A percentile compares a stretch with the other conserved stretches of the same genome.
Evolutionary conservation across 176 grass and related monocot genomes (phyloP).

Genomic region (Elaeis guineensis): DNA sequence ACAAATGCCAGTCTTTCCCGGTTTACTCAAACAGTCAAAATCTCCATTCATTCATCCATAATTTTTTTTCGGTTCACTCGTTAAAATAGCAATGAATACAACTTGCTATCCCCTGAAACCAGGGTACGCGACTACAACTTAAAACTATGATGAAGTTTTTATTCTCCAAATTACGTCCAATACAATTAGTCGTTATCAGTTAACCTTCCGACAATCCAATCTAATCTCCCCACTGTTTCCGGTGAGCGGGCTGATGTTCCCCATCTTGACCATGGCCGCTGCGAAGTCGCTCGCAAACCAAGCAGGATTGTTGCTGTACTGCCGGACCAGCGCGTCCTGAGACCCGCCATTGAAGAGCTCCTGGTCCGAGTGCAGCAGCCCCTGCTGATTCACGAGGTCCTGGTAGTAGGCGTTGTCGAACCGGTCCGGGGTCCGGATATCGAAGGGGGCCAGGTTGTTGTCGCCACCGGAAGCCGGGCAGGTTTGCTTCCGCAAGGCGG

Average conservation of each 20-base stretch:
- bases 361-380: slow-evolving; percentile 20
- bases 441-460: slow-evolving; percentile 3
- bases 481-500: slow-evolving; percentile 21
- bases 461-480: slow-evolving; percentile 8
- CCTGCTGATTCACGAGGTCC: slow-evolving; percentile 3
- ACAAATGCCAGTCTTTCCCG: no score
- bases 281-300: slow-evolving; percentile 3
- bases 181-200: not conserved
- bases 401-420: slow-evolving; percentile 13
- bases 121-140: no score
- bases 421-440: slow-evolving; percentile 1
- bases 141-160: no score
- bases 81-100: no score
- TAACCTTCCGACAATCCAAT: slow-evolving; percentile 6
- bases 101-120: no score
- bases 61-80: no score
- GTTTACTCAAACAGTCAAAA: no score
- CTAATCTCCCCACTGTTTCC: not conserved
- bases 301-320: slow-evolving; percentile 5
- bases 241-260: not conserved
- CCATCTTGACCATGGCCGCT: slow-evolving; percentile 16
- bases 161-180: no score
- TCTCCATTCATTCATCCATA: no score
- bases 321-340: slow-evolving; percentile 4
- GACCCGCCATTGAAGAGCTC: slow-evolving; percentile 9